Conservation (phyloP, 2,329 filamentous ascomycete species). For the Fusarium cyanostomum region DNA sequence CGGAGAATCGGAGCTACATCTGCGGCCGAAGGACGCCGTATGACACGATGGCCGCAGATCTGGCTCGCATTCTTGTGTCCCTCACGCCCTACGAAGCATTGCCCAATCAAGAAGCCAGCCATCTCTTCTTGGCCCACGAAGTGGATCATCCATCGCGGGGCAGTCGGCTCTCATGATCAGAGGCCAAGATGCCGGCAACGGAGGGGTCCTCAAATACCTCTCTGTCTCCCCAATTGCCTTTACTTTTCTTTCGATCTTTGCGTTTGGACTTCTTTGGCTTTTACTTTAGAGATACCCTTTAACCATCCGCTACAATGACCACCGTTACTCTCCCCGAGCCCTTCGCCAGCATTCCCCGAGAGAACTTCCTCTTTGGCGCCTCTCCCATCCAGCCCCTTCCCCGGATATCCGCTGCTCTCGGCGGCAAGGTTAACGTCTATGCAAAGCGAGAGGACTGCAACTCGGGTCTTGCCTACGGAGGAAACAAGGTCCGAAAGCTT, state of each 20-base stretch:
- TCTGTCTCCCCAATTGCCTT: background rate
- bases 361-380: constrained; percentile 70
- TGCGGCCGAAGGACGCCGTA: constrained; percentile 17
- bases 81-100: constrained; percentile 31
- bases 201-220: constrained; percentile 8
- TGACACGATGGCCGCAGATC: background rate
- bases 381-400: constrained; percentile 75
- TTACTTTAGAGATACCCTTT: constrained; percentile 4
- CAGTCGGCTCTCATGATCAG: constrained; percentile 20
- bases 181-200: constrained; percentile 25
- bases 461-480: constrained; percentile 72
- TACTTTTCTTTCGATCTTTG: background rate
- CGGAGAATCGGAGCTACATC: constrained; percentile 22
- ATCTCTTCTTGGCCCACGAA: constrained; percentile 7
- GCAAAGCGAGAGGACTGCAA: constrained; percentile 79
- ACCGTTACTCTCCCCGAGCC: constrained; percentile 63
- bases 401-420: constrained; percentile 69
- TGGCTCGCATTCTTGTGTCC: constrained; percentile 29
- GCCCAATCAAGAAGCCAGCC: constrained; percentile 15
- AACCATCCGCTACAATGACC: constrained; percentile 37
- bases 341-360: constrained; percentile 70
- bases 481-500: constrained; percentile 76
- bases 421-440: constrained; percentile 69
- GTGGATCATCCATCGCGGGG: constrained; percentile 26
- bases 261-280: background rate